Percentiles rank a stretch among this genome's conserved stretches.
These are phyloP conservation scores for Pilatotrama ljubarskyi DNA, from an alignment of 768 basidiomycete genomes.

Conservation along the genomic window DNA sequence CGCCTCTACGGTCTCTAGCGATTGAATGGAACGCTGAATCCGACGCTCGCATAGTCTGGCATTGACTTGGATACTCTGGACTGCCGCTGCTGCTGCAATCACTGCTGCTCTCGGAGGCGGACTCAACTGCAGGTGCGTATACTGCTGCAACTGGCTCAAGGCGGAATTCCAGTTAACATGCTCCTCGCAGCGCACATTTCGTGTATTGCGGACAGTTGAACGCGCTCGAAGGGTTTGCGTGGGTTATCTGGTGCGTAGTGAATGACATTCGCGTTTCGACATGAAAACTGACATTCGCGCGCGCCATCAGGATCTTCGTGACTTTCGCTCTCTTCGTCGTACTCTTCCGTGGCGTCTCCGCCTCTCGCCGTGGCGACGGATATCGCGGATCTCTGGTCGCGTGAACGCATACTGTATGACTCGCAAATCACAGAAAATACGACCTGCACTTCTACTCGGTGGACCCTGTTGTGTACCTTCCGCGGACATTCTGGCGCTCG, in stretches of 20 bases:
- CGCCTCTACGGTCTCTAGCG: neutral
- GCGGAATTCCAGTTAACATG: neutral
- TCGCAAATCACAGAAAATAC: neutral
- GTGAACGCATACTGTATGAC: neutral
- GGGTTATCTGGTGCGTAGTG: constrained; percentile 63
- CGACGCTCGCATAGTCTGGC: constrained; percentile 46
- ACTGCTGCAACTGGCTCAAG: neutral
- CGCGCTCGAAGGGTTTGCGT: constrained; percentile 72
- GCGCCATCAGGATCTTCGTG: constrained; percentile 53
- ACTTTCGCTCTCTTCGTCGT: constrained; percentile 62
- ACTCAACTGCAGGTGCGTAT: constrained; percentile 62
- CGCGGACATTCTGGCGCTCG: neutral
- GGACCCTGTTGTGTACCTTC: neutral
- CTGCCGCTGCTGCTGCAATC: constrained; percentile 68
- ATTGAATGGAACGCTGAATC: too few relatives aligned
- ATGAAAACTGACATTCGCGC: neutral
- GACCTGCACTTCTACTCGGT: neutral
- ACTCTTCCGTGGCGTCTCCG: constrained; percentile 57
- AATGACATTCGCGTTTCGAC: too few relatives aligned
- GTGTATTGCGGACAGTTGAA: constrained; percentile 77
- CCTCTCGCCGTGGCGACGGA: constrained; percentile 68
- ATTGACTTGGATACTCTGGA: constrained; percentile 80
- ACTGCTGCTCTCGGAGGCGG: constrained; percentile 68
- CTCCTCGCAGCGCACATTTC: constrained; percentile 38
- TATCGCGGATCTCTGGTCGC: constrained; percentile 54